Conservation (phyloP, 345 rosid genomes). For the Camelina hispida region DNA sequence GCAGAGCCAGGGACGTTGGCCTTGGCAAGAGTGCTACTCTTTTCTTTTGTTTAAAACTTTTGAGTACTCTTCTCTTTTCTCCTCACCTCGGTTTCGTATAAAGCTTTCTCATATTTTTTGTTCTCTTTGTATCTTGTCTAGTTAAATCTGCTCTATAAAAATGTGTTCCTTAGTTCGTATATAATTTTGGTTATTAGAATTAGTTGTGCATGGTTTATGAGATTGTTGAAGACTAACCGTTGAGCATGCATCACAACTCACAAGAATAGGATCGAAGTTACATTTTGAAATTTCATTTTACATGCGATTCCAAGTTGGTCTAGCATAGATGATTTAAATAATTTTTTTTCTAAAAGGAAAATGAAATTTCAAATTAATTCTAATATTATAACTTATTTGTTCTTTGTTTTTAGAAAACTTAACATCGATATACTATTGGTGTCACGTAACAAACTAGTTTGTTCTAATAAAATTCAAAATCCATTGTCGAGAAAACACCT, state of each 20-base stretch:
- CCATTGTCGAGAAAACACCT: too few species aligned
- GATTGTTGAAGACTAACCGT: not conserved
- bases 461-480: too few species aligned
- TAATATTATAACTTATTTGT: too few species aligned
- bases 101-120: slow-evolving; percentile 1
- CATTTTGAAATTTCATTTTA: too few species aligned
- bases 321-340: too few species aligned
- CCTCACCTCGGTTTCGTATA: slow-evolving; percentile 13
- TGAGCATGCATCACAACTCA: not conserved
- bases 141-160: not conserved
- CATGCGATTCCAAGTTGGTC: too few species aligned
- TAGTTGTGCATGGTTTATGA: not conserved
- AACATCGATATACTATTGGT: too few species aligned
- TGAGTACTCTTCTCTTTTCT: slow-evolving; percentile 1
- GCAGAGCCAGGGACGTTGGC: slow-evolving; percentile 37
- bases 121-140: not conserved
- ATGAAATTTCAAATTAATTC: too few species aligned
- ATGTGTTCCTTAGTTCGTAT: not conserved
- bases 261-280: not conserved
- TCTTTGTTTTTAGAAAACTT: too few species aligned
- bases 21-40: slow-evolving; percentile 39
- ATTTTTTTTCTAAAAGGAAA: too few species aligned
- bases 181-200: not conserved
- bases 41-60: not conserved
- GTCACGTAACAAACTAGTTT: too few species aligned